Evolutionary conservation across 2,329 filamentous ascomycete species (phyloP).

Genomic region (Colletotrichum tofieldiae): DNA sequence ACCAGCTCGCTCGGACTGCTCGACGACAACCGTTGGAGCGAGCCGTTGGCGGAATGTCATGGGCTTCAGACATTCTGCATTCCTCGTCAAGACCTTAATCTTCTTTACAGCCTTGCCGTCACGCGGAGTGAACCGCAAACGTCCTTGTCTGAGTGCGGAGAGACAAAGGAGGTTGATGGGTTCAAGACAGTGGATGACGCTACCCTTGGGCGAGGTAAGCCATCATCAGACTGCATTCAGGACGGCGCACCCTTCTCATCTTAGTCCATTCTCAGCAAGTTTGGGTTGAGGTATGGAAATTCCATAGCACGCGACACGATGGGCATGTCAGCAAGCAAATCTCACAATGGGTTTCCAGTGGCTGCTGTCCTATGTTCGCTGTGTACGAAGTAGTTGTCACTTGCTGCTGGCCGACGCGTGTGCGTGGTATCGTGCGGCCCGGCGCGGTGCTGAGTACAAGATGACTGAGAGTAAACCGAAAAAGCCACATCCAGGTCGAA

Average conservation of each 20-base stretch:
- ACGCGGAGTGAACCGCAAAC: slow-evolving; percentile 19
- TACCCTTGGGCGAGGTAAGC: slow-evolving; percentile 14
- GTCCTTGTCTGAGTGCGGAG: slow-evolving; percentile 29
- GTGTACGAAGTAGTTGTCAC: background rate
- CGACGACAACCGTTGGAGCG: slow-evolving; percentile 15
- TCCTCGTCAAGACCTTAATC: slow-evolving; percentile 21
- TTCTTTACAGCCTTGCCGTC: slow-evolving; percentile 13
- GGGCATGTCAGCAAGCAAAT: slow-evolving; percentile 23
- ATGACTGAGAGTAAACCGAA: slow-evolving; percentile 5
- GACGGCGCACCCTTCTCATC: slow-evolving; percentile 28
- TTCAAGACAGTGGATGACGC: slow-evolving; percentile 33
- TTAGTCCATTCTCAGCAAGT: slow-evolving; percentile 32
- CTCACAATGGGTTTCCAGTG: background rate
- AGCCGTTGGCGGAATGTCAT: slow-evolving; percentile 25
- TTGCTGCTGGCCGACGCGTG: background rate
- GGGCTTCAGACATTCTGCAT: slow-evolving; percentile 29
- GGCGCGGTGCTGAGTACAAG: slow-evolving; percentile 8
- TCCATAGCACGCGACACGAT: background rate
- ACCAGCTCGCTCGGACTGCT: background rate
- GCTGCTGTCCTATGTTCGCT: background rate
- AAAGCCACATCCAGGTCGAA: slow-evolving; percentile 7
- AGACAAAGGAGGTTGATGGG: slow-evolving; percentile 38
- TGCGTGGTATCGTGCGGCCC: background rate
- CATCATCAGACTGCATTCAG: slow-evolving; percentile 34
- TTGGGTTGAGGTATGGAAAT: background rate